Evolutionary conservation across 306 rosid species (phyloP), one percentile per base, ranked within the genome.

Genomic region (Vicia villosa): DNA sequence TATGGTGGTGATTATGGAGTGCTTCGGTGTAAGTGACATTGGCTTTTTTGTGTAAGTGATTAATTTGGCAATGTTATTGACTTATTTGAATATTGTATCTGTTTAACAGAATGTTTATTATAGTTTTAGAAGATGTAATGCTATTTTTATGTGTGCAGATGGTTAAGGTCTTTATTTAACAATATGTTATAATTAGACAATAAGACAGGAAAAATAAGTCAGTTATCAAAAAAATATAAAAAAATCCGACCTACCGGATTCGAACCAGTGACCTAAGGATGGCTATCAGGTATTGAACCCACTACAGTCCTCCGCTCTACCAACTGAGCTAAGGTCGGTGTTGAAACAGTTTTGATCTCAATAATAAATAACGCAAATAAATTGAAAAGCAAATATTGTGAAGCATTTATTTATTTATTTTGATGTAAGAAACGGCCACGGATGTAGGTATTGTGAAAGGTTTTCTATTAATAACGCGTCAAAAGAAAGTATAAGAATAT

Each of bases 251-350:
- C 69, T 59, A 45, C 69, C 74, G 74, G 79, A 75, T 75, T 75
- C 79, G 74, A 68, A 75, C 80, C 80, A 75, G 74, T 55, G 63
- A 75, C 80, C 80, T 75, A 75, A 68, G 74, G 63, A 68, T 67
- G 34, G 4, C 59, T 17, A 19, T 6, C 24, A 13, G 66, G 21
- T 0, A 5, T 5, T 1, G 4, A 0, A 2, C 60, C 74, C 17
- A 68, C 80, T 75, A 75, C 74, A 59, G 74, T 75, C 74, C 80
- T 68, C 69, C 80, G 69, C 74, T 75, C 80, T 67, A 75, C 63
- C 74, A 75, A 66, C 51, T 74, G 68, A 66, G 79, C 73, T 56
- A 74, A 64, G 59, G 72, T 74, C 66, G 72, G 38, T 24, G 5
- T 6, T 56, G 19, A 0, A 0, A 2, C 0, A 0, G n/a, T 2